Evolutionary conservation across 352 stramenopile genomes (phyloP).

Genomic region (Globisporangium uncinulatum): DNA sequence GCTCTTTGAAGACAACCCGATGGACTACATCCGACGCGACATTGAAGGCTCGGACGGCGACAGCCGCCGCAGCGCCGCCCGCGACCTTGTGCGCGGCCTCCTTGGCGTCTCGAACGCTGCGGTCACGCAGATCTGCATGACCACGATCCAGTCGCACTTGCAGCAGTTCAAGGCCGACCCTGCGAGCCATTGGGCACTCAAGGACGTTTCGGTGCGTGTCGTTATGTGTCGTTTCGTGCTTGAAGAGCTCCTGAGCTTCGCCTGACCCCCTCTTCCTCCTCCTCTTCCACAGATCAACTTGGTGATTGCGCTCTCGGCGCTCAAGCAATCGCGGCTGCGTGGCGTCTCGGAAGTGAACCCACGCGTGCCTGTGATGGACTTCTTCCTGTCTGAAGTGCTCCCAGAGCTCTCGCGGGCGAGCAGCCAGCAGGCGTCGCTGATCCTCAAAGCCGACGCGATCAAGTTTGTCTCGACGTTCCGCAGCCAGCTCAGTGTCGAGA

Average conservation of each 20-base stretch:
- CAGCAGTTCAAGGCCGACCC: conserved; percentile 87
- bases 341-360: conserved; percentile 95
- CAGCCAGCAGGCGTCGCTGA: conserved; percentile 63
- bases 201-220: conserved; percentile 91
- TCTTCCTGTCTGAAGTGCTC: conserved; percentile 93
- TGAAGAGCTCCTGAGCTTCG: not conserved
- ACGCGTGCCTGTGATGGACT: conserved; percentile 95
- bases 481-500: conserved; percentile 92
- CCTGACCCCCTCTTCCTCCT: too few species aligned
- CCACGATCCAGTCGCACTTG: conserved; percentile 89
- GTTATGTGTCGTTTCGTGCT: not conserved
- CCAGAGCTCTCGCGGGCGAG: conserved; percentile 86
- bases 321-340: conserved; percentile 89
- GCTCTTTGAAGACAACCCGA: conserved; percentile 98
- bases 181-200: conserved; percentile 89
- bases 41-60: conserved; percentile 98
- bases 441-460: conserved; percentile 96
- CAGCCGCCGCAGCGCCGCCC: conserved; percentile 92
- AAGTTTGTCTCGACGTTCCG: conserved; percentile 99
- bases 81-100: conserved; percentile 94
- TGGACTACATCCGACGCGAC: conserved; percentile 97
- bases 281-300: conserved; percentile 76
- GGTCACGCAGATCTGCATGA: conserved; percentile 93
- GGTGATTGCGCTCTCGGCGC: conserved; percentile 94
- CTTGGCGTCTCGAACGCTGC: conserved; percentile 92